These are phyloP conservation scores for Lizonia empirigonia DNA, from an alignment of 2,329 filamentous ascomycete species.

Conservation along the genomic window DNA sequence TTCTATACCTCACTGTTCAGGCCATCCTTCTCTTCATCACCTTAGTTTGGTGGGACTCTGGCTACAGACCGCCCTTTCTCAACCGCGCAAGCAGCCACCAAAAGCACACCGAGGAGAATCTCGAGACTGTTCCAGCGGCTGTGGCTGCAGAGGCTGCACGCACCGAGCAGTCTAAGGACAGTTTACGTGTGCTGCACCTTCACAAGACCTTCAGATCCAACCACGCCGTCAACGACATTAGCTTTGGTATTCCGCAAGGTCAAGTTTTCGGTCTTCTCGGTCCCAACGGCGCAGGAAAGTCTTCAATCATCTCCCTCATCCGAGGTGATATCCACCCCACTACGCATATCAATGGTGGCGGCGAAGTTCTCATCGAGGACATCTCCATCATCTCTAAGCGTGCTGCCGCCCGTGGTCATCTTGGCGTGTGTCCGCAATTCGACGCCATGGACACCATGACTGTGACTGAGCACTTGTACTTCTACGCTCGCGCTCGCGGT, in stretches of 20 bases:
- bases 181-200: constrained; percentile 78
- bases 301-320: constrained; percentile 85
- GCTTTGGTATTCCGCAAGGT: constrained; percentile 77
- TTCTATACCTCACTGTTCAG: constrained; percentile 81
- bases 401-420: constrained; percentile 72
- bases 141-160: constrained; percentile 68
- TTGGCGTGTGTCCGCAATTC: constrained; percentile 86
- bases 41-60: constrained; percentile 81
- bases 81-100: constrained; percentile 43
- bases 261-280: constrained; percentile 90
- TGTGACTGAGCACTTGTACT: constrained; percentile 80
- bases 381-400: constrained; percentile 75
- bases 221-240: constrained; percentile 81
- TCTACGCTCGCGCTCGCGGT: constrained; percentile 85
- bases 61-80: constrained; percentile 62
- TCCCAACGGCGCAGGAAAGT: constrained; percentile 91
- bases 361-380: constrained; percentile 80
- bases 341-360: constrained; percentile 60
- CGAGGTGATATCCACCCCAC: constrained; percentile 83
- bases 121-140: constrained; percentile 58
- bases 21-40: constrained; percentile 71
- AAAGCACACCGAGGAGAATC: constrained; percentile 51
- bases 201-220: constrained; percentile 79
- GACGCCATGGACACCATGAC: constrained; percentile 89
- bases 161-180: constrained; percentile 66